Evolutionary conservation across 352 stramenopile genomes (phyloP).

Genomic region (Globisporangium perplexum): DNA sequence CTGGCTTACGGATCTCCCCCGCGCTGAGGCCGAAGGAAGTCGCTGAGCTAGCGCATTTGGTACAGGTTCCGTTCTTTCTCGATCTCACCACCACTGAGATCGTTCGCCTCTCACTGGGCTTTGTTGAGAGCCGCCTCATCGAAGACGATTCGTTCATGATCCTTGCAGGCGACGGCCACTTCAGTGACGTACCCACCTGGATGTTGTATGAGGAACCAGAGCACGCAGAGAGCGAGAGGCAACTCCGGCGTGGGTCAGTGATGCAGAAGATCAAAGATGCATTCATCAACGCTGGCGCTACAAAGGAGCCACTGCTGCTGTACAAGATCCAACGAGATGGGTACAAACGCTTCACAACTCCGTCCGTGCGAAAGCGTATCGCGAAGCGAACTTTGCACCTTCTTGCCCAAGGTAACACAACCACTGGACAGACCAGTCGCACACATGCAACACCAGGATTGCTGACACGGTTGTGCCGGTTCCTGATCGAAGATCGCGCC

Average conservation of each 20-base stretch:
- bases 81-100: conserved; percentile 20
- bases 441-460: conserved; percentile 12
- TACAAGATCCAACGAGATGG: conserved; percentile 16
- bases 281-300: conserved; percentile 5
- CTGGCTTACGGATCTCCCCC: conserved; percentile 7
- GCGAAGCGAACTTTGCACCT: conserved; percentile 4
- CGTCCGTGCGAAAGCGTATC: not conserved
- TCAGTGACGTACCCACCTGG: conserved; percentile 5
- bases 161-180: conserved; percentile 5
- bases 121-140: conserved; percentile 10
- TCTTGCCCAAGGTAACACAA: not conserved
- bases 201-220: not conserved
- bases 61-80: conserved; percentile 23
- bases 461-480: conserved; percentile 15
- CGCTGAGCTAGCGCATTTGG: conserved; percentile 17
- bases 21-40: conserved; percentile 12
- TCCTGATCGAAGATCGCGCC: conserved; percentile 28
- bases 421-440: conserved; percentile 1
- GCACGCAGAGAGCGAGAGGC: not conserved
- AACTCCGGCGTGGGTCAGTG: not conserved
- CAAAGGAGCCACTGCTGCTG: conserved; percentile 5
- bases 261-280: conserved; percentile 6
- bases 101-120: conserved; percentile 22
- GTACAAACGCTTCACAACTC: conserved; percentile 10
- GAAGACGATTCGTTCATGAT: conserved; percentile 15